These are phyloP conservation scores for Capillidium heterosporum DNA, from an alignment of 371 early-diverging fungal genomes.

Conservation along the genomic window DNA sequence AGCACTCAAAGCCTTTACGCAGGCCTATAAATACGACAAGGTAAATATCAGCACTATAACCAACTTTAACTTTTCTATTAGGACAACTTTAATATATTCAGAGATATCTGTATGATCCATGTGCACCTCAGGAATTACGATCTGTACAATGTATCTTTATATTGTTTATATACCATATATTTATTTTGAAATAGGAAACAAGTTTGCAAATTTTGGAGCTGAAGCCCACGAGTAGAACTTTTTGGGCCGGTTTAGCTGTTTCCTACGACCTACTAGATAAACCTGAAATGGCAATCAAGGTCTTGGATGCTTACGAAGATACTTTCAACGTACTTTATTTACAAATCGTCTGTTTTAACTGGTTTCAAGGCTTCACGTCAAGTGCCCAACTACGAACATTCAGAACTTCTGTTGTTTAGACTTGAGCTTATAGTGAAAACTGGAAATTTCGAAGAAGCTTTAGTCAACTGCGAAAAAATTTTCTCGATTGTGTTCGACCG, in stretches of 20 bases:
- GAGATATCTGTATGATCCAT: conserved; percentile 74
- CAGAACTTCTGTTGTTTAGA: conserved; percentile 60
- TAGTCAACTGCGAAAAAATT: conserved; percentile 53
- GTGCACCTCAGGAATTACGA: conserved; percentile 79
- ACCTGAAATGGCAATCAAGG: conserved; percentile 50
- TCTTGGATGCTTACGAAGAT: conserved; percentile 46
- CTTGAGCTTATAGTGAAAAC: conserved; percentile 57
- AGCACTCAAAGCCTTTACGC: conserved; percentile 77
- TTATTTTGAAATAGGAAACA: conserved; percentile 27
- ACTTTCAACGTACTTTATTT: conserved; percentile 33
- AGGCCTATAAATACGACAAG: conserved; percentile 78
- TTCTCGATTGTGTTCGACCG: conserved; percentile 51
- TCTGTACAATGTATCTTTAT: conserved; percentile 35
- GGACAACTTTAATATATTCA: conserved; percentile 78
- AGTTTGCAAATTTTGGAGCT: conserved; percentile 45
- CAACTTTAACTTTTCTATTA: conserved; percentile 6
- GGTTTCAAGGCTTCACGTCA: neutral
- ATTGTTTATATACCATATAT: neutral
- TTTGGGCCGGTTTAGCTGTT: conserved; percentile 76
- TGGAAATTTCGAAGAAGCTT: conserved; percentile 52
- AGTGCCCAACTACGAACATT: conserved; percentile 37
- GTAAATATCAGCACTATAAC: conserved; percentile 11
- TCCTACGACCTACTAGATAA: conserved; percentile 66
- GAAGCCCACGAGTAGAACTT: conserved; percentile 43
- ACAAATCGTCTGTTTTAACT: neutral